A percentile compares a stretch with the other conserved stretches of the same genome.
phyloP scores from a whole-genome alignment of 1,139 yeast species.

The Diutina neorugosa region DNA sequence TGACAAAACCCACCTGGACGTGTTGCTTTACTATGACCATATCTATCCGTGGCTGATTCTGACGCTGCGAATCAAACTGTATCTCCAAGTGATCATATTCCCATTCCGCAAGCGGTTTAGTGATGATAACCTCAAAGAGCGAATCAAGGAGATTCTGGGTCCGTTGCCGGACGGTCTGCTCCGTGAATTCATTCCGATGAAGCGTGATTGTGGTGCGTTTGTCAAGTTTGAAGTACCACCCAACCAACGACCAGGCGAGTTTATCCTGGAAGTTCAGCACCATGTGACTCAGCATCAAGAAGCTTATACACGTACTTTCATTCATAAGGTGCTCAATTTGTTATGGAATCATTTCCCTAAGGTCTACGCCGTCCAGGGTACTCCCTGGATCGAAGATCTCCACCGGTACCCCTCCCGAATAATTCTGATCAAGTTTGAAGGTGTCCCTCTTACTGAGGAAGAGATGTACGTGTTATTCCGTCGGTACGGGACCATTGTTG shows the following conservation, averaged over 20 bases:
- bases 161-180: slow-evolving; percentile 24
- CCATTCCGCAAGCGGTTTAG: slow-evolving; percentile 9
- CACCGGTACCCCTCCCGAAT: slow-evolving; percentile 58
- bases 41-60: slow-evolving; percentile 29
- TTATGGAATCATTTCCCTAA: slow-evolving; percentile 20
- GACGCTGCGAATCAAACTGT: slow-evolving; percentile 13
- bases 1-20: slow-evolving; percentile 27
- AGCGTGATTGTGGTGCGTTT: slow-evolving; percentile 88
- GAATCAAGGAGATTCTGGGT: slow-evolving; percentile 14
- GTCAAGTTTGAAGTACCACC: slow-evolving; percentile 60
- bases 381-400: slow-evolving; percentile 94
- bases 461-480: slow-evolving; percentile 72
- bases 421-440: slow-evolving; percentile 61
- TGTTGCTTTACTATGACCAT: slow-evolving; percentile 43
- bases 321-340: slow-evolving; percentile 14
- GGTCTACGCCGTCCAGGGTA: slow-evolving; percentile 71
- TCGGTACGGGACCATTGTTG: slow-evolving; percentile 74
- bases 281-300: slow-evolving; percentile 28
- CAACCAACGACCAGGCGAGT: slow-evolving; percentile 32
- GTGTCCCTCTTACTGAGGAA: slow-evolving; percentile 67
- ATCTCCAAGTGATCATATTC: slow-evolving; percentile 11
- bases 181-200: slow-evolving; percentile 48
- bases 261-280: slow-evolving; percentile 36
- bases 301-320: slow-evolving; percentile 10
- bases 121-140: slow-evolving; percentile 13